Evolutionary conservation across 495 filamentous ascomycete species (phyloP).

Genomic region (Aspergillus avenaceus): DNA sequence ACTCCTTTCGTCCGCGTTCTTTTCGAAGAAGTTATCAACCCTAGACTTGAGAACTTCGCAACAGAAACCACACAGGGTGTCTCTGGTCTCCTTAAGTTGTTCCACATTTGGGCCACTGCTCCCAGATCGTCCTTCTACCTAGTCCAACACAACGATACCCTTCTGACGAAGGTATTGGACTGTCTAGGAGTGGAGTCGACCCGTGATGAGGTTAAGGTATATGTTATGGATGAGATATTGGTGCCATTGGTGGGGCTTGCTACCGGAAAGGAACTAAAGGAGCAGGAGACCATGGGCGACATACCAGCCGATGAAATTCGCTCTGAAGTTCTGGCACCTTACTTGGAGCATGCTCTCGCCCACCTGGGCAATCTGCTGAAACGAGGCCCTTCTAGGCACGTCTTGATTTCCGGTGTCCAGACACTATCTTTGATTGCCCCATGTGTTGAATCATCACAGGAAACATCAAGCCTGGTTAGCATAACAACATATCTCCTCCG

Average conservation of each 20-base stretch:
- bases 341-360: constrained; percentile 63
- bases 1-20: constrained; percentile 62
- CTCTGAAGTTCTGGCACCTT: constrained; percentile 60
- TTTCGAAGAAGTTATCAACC: constrained; percentile 68
- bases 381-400: constrained; percentile 64
- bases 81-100: constrained; percentile 75
- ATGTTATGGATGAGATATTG: constrained; percentile 69
- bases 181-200: constrained; percentile 68
- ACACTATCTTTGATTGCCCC: constrained; percentile 70
- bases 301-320: constrained; percentile 47
- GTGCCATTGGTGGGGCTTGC: constrained; percentile 54
- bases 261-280: constrained; percentile 40
- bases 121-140: constrained; percentile 65
- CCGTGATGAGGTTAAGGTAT: constrained; percentile 85
- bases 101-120: constrained; percentile 73
- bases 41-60: constrained; percentile 74
- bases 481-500: constrained; percentile 76
- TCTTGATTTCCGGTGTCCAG: constrained; percentile 75
- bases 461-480: constrained; percentile 67
- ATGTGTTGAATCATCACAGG: constrained; percentile 62
- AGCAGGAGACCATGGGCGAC: constrained; percentile 50
- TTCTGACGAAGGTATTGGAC: constrained; percentile 67
- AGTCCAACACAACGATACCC: constrained; percentile 52
- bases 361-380: constrained; percentile 65
- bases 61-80: constrained; percentile 84